Evolutionary conservation across 2,329 filamentous ascomycete genomes (phyloP).

Genomic region (Hypoxylon sp.): DNA sequence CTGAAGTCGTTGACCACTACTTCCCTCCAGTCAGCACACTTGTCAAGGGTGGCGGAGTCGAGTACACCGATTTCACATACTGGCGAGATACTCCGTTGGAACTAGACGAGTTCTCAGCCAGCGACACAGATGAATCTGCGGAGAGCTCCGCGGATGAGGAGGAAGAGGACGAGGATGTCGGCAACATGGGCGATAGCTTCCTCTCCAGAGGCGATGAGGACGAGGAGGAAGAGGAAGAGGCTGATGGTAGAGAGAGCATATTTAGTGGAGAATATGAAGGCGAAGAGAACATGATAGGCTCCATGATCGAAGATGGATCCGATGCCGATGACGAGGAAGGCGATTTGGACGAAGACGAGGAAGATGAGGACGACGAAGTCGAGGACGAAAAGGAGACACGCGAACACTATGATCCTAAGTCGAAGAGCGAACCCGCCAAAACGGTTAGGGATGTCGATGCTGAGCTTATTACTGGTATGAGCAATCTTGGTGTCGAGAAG

Average conservation of each 20-base stretch:
- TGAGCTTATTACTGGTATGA: slow-evolving; percentile 73
- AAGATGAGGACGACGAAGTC: slow-evolving; percentile 44
- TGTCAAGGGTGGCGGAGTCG: slow-evolving; percentile 89
- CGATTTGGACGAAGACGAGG: slow-evolving; percentile 53
- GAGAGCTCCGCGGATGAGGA: slow-evolving; percentile 59
- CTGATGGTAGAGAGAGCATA: slow-evolving; percentile 57
- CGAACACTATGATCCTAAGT: slow-evolving; percentile 23
- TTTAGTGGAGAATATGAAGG: slow-evolving; percentile 62
- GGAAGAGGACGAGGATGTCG: slow-evolving; percentile 62
- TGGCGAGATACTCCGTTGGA: slow-evolving; percentile 91
- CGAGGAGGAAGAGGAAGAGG: slow-evolving; percentile 52
- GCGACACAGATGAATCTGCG: slow-evolving; percentile 66
- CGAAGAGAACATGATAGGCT: slow-evolving; percentile 60
- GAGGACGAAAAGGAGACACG: slow-evolving; percentile 57
- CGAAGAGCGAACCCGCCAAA: slow-evolving; percentile 39
- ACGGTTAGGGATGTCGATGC: slow-evolving; percentile 65
- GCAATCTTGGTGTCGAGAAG: slow-evolving; percentile 66
- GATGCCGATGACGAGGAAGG: slow-evolving; percentile 58
- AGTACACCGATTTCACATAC: slow-evolving; percentile 97
- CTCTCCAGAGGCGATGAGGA: slow-evolving; percentile 57
- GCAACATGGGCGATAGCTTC: slow-evolving; percentile 63
- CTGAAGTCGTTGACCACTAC: slow-evolving; percentile 97
- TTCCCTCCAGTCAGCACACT: slow-evolving; percentile 93
- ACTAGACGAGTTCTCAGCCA: slow-evolving; percentile 89
- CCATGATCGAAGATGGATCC: slow-evolving; percentile 58